phyloP scores from a whole-genome alignment of 163 green algal species.

The Scenedesmus sp. region DNA sequence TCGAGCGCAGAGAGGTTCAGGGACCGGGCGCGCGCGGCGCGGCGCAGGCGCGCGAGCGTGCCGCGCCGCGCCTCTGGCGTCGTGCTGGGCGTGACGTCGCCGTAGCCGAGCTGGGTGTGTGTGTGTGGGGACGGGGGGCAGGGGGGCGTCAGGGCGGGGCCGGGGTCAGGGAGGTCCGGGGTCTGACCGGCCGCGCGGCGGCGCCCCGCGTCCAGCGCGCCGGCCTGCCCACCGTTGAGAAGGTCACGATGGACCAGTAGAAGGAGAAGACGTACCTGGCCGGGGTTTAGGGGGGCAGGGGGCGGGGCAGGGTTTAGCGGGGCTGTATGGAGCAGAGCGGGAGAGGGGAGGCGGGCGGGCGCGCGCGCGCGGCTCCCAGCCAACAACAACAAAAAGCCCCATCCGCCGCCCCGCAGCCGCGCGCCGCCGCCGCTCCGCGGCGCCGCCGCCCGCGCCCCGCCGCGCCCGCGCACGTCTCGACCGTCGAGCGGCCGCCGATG shows the following conservation, averaged over 20 bases:
- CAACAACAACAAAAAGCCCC: neutral
- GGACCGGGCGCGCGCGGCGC: too few species aligned
- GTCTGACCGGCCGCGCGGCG: too few species aligned
- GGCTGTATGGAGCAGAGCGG: too few species aligned
- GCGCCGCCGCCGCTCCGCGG: too few species aligned
- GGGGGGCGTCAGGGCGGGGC: neutral
- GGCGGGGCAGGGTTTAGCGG: neutral
- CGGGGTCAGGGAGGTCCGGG: too few species aligned
- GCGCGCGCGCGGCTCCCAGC: too few species aligned
- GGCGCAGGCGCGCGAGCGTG: too few species aligned
- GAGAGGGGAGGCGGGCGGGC: too few species aligned
- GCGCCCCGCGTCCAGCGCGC: neutral
- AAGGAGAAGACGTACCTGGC: conserved; percentile 54
- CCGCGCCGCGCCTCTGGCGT: too few species aligned
- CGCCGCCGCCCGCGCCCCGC: too few species aligned
- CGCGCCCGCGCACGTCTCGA: conserved; percentile 2
- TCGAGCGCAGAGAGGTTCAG: too few species aligned
- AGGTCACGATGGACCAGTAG: conserved; percentile 56
- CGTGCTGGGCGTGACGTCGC: conserved; percentile 36
- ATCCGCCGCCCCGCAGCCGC: too few species aligned
- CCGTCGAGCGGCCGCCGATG: neutral
- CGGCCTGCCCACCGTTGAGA: conserved; percentile 35
- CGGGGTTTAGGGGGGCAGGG: neutral
- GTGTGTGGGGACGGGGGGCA: neutral
- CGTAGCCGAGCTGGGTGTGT: conserved; percentile 41